Evolutionary conservation across 176 grass and related monocot species (phyloP).

Genomic region (Musa schizocarpa): DNA sequence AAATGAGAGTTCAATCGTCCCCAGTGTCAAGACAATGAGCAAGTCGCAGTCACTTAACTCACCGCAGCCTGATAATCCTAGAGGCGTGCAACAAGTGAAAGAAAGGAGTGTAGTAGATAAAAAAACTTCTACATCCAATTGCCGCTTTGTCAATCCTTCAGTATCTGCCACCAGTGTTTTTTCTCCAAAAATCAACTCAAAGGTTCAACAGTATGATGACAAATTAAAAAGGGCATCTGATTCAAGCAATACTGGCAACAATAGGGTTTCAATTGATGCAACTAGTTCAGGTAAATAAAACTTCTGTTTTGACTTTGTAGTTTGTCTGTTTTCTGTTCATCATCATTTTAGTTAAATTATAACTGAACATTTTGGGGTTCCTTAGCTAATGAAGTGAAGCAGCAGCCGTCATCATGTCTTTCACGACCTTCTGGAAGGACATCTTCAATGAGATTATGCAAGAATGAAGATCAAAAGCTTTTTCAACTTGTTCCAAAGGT

Average conservation of each 20-base stretch:
- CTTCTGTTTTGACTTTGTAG: background rate
- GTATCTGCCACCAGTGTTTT: constrained; percentile 17
- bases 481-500: constrained; percentile 12
- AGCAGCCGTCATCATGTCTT: constrained; percentile 20
- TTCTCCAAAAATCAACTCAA: constrained; percentile 39
- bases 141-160: constrained; percentile 25
- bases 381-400: constrained; percentile 61
- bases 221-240: constrained; percentile 27
- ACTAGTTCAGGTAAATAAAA: constrained; percentile 27
- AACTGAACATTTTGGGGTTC: constrained; percentile 7
- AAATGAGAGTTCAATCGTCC: constrained; percentile 28
- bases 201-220: constrained; percentile 21
- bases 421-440: constrained; percentile 27
- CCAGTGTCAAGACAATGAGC: constrained; percentile 19
- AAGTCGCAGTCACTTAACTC: constrained; percentile 31
- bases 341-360: constrained; percentile 5
- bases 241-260: constrained; percentile 26
- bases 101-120: constrained; percentile 33
- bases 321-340: background rate
- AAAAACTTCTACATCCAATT: constrained; percentile 44
- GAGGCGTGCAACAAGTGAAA: constrained; percentile 25
- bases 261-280: constrained; percentile 35
- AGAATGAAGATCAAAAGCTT: constrained; percentile 16
- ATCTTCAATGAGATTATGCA: constrained; percentile 25
- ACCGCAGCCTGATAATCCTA: constrained; percentile 38